These are phyloP conservation scores for Gillenia trifoliata DNA, from an alignment of 306 rosid species.

Conservation along the genomic window DNA sequence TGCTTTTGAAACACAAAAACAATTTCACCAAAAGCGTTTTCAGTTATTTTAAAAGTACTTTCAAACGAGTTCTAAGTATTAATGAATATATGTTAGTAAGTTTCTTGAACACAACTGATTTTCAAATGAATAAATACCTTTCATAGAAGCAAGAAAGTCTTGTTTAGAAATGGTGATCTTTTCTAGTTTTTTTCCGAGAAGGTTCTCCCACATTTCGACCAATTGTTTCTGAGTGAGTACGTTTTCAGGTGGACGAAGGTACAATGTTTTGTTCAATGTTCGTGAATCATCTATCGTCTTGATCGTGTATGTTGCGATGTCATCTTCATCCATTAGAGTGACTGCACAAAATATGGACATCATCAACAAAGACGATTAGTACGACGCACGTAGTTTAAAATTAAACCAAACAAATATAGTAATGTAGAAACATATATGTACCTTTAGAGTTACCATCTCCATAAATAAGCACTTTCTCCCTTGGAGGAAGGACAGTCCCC, in stretches of 20 bases:
- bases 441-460: slow-evolving; percentile 82
- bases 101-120: no score
- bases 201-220: slow-evolving; percentile 43
- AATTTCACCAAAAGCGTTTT: no score
- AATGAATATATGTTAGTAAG: neutral
- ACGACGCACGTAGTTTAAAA: neutral
- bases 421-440: slow-evolving; percentile 5
- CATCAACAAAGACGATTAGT: neutral
- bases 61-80: no score
- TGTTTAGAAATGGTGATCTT: slow-evolving; percentile 8
- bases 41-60: no score
- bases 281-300: slow-evolving; percentile 40
- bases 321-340: slow-evolving; percentile 33
- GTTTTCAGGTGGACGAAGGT: slow-evolving; percentile 28
- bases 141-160: slow-evolving; percentile 10
- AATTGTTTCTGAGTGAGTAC: slow-evolving; percentile 35
- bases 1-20: no score
- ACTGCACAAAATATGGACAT: neutral
- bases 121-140: neutral
- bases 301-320: slow-evolving; percentile 28
- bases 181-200: slow-evolving; percentile 38
- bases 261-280: slow-evolving; percentile 42
- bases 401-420: neutral
- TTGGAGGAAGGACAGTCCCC: slow-evolving; percentile 59
- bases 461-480: slow-evolving; percentile 46